Conservation (phyloP, 1,139 yeast genomes). For the Yamadazyma triangularis region DNA sequence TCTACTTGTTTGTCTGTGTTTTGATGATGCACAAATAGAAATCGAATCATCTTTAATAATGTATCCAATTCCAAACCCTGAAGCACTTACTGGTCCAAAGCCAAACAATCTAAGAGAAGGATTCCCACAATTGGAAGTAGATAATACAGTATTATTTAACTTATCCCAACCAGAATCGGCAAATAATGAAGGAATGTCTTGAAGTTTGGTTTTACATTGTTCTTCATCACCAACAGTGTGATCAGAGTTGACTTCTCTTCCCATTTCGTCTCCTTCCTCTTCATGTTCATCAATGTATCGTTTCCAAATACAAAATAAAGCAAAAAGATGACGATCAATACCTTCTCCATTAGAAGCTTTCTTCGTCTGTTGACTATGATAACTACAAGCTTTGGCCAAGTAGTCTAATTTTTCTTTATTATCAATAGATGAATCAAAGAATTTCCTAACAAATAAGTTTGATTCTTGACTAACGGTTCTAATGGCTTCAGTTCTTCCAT, state of each 20-base stretch:
- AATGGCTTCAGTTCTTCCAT: slow-evolving; percentile 94
- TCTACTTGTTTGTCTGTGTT: slow-evolving; percentile 85
- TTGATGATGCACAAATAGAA: slow-evolving; percentile 82
- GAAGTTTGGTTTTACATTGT: slow-evolving; percentile 13
- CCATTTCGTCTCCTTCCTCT: slow-evolving; percentile 13
- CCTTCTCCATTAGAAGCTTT: slow-evolving; percentile 75
- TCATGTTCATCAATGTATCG: slow-evolving; percentile 47
- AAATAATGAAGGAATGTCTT: slow-evolving; percentile 45
- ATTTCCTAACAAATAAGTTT: slow-evolving; percentile 76
- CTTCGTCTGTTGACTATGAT: slow-evolving; percentile 66
- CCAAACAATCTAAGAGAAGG: slow-evolving; percentile 86
- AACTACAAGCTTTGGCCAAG: slow-evolving; percentile 63
- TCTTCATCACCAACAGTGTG: slow-evolving; percentile 17
- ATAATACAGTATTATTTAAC: slow-evolving; percentile 51
- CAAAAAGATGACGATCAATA: slow-evolving; percentile 87
- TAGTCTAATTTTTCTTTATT: slow-evolving; percentile 57
- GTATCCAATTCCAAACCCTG: slow-evolving; percentile 90
- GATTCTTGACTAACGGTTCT: slow-evolving; percentile 81
- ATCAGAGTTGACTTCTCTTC: too few species aligned
- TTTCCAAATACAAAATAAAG: slow-evolving; percentile 85
- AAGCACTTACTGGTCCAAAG: slow-evolving; percentile 87
- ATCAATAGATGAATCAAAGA: slow-evolving; percentile 65
- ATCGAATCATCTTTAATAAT: slow-evolving; percentile 82
- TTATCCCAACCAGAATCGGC: slow-evolving; percentile 66
- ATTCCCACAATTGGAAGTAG: slow-evolving; percentile 60